These are phyloP conservation scores for Aspergillus chevalieri DNA, from an alignment of 2,329 filamentous ascomycete genomes.

Conservation along the genomic window DNA sequence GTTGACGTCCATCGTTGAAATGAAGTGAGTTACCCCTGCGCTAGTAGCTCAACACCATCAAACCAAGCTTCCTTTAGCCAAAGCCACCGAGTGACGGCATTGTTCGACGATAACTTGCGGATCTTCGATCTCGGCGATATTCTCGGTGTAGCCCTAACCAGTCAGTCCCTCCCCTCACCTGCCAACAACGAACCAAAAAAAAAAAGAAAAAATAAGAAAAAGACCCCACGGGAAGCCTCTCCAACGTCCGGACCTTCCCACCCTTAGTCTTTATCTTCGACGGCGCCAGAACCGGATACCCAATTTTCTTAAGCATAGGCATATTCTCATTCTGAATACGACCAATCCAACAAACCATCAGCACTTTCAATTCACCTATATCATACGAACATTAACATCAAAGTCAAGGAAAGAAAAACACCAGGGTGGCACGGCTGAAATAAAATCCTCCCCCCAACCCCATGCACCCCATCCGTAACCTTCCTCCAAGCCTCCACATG, in stretches of 20 bases:
- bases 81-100: slow-evolving; percentile 4
- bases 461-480: slow-evolving; percentile 17
- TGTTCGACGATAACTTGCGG: slow-evolving; percentile 7
- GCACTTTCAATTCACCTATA: not conserved
- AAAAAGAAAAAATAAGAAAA: not conserved
- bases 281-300: slow-evolving; percentile 15
- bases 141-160: slow-evolving; percentile 7
- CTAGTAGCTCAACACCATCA: slow-evolving; percentile 11
- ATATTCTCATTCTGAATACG: slow-evolving; percentile 17
- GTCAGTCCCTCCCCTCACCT: not conserved
- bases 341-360: not conserved
- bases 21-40: slow-evolving; percentile 8
- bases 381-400: no score
- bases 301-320: slow-evolving; percentile 12
- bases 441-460: slow-evolving; percentile 15
- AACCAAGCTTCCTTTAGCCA: slow-evolving; percentile 12
- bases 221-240: slow-evolving; percentile 2
- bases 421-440: slow-evolving; percentile 21
- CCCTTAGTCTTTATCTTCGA: slow-evolving; percentile 10
- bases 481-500: slow-evolving; percentile 16
- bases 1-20: no score
- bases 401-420: not conserved
- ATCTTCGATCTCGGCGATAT: slow-evolving; percentile 9
- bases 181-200: not conserved
- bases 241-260: slow-evolving; percentile 14